Percentiles rank a stretch among this genome's conserved stretches.
These are phyloP conservation scores for Mycena rebaudengoi DNA, from an alignment of 768 basidiomycete species.

Conservation along the genomic window DNA sequence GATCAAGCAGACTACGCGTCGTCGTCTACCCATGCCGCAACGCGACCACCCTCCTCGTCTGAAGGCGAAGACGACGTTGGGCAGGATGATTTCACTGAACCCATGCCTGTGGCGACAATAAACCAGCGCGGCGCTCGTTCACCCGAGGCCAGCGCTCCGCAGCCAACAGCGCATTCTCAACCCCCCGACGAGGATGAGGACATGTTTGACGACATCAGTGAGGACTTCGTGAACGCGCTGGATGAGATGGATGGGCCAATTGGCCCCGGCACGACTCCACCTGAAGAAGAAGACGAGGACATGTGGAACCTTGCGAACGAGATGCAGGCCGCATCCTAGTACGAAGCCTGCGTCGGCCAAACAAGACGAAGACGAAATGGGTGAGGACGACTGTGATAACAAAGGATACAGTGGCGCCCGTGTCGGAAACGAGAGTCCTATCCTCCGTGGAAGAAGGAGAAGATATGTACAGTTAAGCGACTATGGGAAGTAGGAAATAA, in stretches of 20 bases:
- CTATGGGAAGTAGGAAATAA: too few relatives aligned
- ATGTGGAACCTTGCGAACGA: too few relatives aligned
- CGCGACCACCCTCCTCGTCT: conserved; percentile 51
- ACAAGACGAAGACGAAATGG: too few relatives aligned
- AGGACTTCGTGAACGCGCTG: conserved; percentile 3
- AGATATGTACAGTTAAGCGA: too few relatives aligned
- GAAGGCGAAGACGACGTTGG: conserved; percentile 46
- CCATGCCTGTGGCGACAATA: conserved; percentile 6
- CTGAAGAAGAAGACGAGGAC: conserved; percentile 68
- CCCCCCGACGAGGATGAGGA: not conserved
- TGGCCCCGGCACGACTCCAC: conserved; percentile 8
- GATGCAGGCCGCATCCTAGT: too few relatives aligned
- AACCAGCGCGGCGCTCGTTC: too few relatives aligned
- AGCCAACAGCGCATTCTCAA: not conserved
- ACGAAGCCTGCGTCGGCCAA: too few relatives aligned
- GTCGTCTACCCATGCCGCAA: conserved; percentile 41
- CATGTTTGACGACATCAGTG: conserved; percentile 1
- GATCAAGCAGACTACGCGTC: conserved; percentile 42
- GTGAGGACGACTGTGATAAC: too few relatives aligned
- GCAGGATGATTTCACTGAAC: conserved; percentile 30
- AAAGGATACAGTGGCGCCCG: too few relatives aligned
- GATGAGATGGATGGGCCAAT: not conserved
- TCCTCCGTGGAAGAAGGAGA: too few relatives aligned
- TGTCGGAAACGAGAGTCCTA: too few relatives aligned
- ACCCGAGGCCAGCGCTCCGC: too few relatives aligned